Percentiles rank a stretch among this genome's conserved stretches.
Conservation (phyloP, 169 alveolate genomes). For the Cystoisospora suis region DNA sequence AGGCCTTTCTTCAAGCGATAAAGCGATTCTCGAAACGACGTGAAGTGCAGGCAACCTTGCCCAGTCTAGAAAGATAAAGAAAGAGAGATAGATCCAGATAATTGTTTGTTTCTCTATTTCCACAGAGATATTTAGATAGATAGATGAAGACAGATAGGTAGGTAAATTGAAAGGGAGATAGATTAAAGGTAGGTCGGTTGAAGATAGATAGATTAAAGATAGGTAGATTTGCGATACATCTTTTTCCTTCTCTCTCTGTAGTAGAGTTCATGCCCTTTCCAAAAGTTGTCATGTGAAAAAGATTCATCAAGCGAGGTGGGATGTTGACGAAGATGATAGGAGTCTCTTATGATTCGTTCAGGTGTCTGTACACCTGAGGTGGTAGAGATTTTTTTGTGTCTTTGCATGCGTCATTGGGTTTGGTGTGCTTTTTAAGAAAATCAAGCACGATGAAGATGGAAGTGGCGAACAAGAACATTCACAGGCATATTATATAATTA, state of each 20-base stretch:
- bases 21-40: too few relatives aligned
- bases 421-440: background rate
- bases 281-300: background rate
- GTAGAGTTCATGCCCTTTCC: background rate
- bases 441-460: slow-evolving; percentile 1
- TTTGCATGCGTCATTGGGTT: background rate
- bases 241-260: background rate
- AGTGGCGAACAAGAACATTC: background rate
- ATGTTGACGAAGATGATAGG: background rate
- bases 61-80: too few relatives aligned
- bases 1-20: too few relatives aligned
- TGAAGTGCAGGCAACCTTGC: too few relatives aligned
- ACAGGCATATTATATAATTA: slow-evolving; percentile 38
- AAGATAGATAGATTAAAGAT: too few relatives aligned
- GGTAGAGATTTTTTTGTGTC: background rate
- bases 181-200: too few relatives aligned
- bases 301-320: background rate
- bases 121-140: too few relatives aligned
- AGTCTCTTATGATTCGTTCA: background rate
- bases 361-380: background rate
- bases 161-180: too few relatives aligned
- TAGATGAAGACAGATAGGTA: too few relatives aligned
- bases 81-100: too few relatives aligned
- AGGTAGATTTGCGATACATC: too few relatives aligned
- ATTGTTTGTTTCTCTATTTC: too few relatives aligned